Evolutionary conservation across 345 rosid genomes (phyloP).

Genomic region (Carallia pectinifolia): DNA sequence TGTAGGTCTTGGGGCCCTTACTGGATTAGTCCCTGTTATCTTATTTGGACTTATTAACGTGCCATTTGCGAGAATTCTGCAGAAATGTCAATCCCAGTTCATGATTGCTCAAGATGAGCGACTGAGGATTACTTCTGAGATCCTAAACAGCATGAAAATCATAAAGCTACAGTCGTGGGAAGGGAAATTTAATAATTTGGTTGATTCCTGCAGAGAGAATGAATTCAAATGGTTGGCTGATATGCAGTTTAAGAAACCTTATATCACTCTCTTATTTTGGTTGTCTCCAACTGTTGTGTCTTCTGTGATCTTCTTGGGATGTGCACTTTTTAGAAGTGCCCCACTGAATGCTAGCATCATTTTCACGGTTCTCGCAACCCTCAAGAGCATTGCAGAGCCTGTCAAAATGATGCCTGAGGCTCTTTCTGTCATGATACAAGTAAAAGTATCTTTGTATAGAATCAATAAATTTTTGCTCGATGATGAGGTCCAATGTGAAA

Average conservation of each 20-base stretch:
- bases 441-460: slow-evolving; percentile 61
- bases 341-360: slow-evolving; percentile 60
- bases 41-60: slow-evolving; percentile 44
- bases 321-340: slow-evolving; percentile 38
- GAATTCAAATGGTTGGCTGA: slow-evolving; percentile 58
- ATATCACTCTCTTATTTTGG: slow-evolving; percentile 41
- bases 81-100: slow-evolving; percentile 47
- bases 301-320: slow-evolving; percentile 47
- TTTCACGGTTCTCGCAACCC: slow-evolving; percentile 62
- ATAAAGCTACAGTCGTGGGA: slow-evolving; percentile 87
- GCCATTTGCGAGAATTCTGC: slow-evolving; percentile 51
- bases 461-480: slow-evolving; percentile 54
- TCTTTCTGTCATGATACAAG: slow-evolving; percentile 51
- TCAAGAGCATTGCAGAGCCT: slow-evolving; percentile 47
- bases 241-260: slow-evolving; percentile 32
- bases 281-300: slow-evolving; percentile 53
- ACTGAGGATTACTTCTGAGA: slow-evolving; percentile 63
- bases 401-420: slow-evolving; percentile 52
- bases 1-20: slow-evolving; percentile 56
- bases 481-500: slow-evolving; percentile 49
- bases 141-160: slow-evolving; percentile 65
- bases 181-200: slow-evolving; percentile 45
- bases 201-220: slow-evolving; percentile 31
- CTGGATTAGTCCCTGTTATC: slow-evolving; percentile 42
- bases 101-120: slow-evolving; percentile 61